Evolutionary conservation across 2,329 filamentous ascomycete species (phyloP).

Genomic region (Verticillium tricorpus): DNA sequence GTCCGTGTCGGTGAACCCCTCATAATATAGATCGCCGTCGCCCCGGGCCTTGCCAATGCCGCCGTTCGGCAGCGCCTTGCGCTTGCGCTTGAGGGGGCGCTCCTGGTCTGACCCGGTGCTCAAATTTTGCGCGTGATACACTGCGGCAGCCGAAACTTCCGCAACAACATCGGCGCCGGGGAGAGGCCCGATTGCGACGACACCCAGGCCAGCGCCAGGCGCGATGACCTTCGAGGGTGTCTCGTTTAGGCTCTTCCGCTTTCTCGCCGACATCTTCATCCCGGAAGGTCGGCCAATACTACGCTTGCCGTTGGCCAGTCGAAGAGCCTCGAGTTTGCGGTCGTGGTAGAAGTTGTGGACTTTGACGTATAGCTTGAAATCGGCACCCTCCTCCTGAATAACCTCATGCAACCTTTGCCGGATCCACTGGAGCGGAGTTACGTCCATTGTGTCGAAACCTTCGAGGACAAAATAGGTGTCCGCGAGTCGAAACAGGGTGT

Average conservation of each 20-base stretch:
- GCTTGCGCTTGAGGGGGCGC: not conserved
- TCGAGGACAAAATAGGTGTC: constrained; percentile 49
- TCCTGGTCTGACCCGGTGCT: not conserved
- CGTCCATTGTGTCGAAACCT: constrained; percentile 30
- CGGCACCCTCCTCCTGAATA: constrained; percentile 31
- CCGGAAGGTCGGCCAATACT: constrained; percentile 54
- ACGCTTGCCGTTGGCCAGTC: constrained; percentile 49
- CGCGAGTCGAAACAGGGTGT: constrained; percentile 51
- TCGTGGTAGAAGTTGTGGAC: constrained; percentile 55
- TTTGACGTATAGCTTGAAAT: constrained; percentile 46
- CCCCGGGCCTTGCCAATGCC: not conserved
- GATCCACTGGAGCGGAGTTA: constrained; percentile 52
- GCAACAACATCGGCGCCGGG: not conserved
- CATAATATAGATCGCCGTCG: constrained; percentile 34
- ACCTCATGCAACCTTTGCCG: constrained; percentile 52
- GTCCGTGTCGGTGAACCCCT: constrained; percentile 48
- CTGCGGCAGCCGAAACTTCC: not conserved
- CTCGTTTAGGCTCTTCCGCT: constrained; percentile 10
- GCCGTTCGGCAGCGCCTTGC: not conserved
- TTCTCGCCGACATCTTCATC: constrained; percentile 29
- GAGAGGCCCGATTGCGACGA: not conserved
- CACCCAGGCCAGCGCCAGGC: not conserved
- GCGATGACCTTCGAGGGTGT: not conserved
- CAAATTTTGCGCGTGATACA: not conserved
- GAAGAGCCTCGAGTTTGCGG: constrained; percentile 41